Evolutionary conservation across 805 yeast species (phyloP).

Genomic region (Starmerella apis): DNA sequence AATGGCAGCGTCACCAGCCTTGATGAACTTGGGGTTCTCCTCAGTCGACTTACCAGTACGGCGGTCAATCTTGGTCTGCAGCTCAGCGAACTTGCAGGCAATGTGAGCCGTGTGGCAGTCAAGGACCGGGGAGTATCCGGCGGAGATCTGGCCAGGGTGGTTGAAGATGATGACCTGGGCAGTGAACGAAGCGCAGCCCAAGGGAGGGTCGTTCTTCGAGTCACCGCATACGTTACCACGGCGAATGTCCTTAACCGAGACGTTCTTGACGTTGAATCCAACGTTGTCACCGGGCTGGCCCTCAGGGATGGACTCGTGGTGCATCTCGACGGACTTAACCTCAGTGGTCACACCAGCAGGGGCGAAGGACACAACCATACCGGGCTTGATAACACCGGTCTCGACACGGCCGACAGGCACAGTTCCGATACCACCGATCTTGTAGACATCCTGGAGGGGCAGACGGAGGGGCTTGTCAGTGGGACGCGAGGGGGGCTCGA

Average conservation of each 20-base stretch:
- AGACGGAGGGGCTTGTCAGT: conserved; percentile 79
- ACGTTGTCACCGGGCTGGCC: conserved; percentile 89
- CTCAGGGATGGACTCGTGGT: conserved; percentile 67
- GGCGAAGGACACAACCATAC: conserved; percentile 81
- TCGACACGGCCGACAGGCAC: conserved; percentile 92
- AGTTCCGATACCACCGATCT: conserved; percentile 86
- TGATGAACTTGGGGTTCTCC: conserved; percentile 84
- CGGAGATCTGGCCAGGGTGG: conserved; percentile 86
- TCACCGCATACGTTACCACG: conserved; percentile 92
- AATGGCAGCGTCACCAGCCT: conserved; percentile 93
- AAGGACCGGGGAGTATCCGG: conserved; percentile 85
- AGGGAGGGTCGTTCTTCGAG: conserved; percentile 81
- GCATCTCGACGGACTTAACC: conserved; percentile 84
- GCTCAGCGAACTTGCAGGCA: conserved; percentile 77
- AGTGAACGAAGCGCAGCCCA: conserved; percentile 67
- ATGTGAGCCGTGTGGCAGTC: conserved; percentile 92
- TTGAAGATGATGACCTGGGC: conserved; percentile 80
- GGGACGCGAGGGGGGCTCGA: conserved; percentile 73
- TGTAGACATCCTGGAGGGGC: conserved; percentile 85
- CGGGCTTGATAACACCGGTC: conserved; percentile 85
- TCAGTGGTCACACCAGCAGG: conserved; percentile 86
- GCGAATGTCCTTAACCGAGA: conserved; percentile 77
- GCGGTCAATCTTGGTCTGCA: conserved; percentile 78
- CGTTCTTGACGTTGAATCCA: conserved; percentile 85
- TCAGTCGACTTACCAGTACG: conserved; percentile 86